Percentiles rank a stretch among this genome's conserved stretches.
These are phyloP conservation scores for Corinectria fuckeliana DNA, from an alignment of 2,329 filamentous ascomycete species.

Conservation along the genomic window DNA sequence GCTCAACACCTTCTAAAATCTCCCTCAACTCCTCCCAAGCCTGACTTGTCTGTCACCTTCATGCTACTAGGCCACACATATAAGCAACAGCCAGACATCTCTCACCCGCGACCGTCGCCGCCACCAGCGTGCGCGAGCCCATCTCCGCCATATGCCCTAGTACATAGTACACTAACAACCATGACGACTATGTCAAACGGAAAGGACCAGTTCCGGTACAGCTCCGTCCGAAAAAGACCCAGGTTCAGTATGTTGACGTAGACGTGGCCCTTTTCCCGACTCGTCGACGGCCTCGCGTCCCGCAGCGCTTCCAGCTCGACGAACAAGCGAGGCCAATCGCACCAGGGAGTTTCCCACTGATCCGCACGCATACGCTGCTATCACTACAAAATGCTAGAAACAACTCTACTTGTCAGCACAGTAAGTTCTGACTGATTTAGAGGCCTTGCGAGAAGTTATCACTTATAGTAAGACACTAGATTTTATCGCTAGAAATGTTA, in stretches of 20 bases:
- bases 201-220: constrained; percentile 45
- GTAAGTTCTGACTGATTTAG: too few relatives aligned
- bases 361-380: too few relatives aligned
- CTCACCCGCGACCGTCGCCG: constrained; percentile 45
- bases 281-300: constrained; percentile 41
- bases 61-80: constrained; percentile 32
- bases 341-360: too few relatives aligned
- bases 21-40: constrained; percentile 52
- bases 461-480: too few relatives aligned
- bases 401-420: too few relatives aligned
- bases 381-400: too few relatives aligned
- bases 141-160: constrained; percentile 48
- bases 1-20: constrained; percentile 51
- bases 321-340: too few relatives aligned
- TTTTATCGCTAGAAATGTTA: too few relatives aligned
- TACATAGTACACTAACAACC: constrained; percentile 20
- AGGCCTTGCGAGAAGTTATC: too few relatives aligned
- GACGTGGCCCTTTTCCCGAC: constrained; percentile 42
- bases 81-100: constrained; percentile 45
- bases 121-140: constrained; percentile 48
- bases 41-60: constrained; percentile 43
- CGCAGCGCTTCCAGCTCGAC: too few relatives aligned
- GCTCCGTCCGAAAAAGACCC: constrained; percentile 49
- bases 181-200: constrained; percentile 36
- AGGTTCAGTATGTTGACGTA: constrained; percentile 49